Conservation (phyloP, 23 red algal species). For the Cyanidium caldarium region DNA sequence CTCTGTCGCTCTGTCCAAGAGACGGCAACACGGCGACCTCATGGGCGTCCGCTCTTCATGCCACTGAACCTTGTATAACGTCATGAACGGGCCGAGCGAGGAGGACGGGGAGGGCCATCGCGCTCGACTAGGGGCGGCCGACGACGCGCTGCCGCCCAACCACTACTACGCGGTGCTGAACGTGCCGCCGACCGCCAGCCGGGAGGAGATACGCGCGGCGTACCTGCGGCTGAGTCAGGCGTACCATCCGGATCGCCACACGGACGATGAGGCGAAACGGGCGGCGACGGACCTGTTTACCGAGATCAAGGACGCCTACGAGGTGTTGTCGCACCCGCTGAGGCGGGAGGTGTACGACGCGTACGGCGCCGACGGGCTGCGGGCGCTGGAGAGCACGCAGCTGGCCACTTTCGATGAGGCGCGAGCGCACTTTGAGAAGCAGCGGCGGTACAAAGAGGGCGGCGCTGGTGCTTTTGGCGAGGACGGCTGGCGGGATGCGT, state of each 20-base stretch:
- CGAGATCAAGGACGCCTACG: constrained; percentile 77
- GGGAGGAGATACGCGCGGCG: constrained; percentile 36
- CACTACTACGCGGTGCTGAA: constrained; percentile 40
- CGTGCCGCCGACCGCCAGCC: constrained; percentile 26
- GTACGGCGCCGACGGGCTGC: constrained; percentile 60
- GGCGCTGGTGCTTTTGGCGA: not conserved
- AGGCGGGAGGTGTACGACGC: constrained; percentile 73
- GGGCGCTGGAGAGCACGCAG: not conserved
- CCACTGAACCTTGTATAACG: too few relatives aligned
- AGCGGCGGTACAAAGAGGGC: constrained; percentile 10
- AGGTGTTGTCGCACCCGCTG: constrained; percentile 69
- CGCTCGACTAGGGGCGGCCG: not conserved
- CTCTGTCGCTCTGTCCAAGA: too few relatives aligned
- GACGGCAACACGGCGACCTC: too few relatives aligned
- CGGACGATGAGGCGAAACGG: constrained; percentile 26
- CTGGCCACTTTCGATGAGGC: constrained; percentile 7
- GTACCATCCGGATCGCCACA: constrained; percentile 87
- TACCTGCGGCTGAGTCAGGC: constrained; percentile 55
- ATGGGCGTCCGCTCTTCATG: too few relatives aligned
- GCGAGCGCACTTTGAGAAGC: constrained; percentile 9
- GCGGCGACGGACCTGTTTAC: constrained; percentile 86
- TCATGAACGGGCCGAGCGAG: too few relatives aligned
- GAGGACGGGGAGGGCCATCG: too few relatives aligned
- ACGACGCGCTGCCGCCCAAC: not conserved
- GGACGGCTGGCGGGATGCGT: not conserved